phyloP scores from a whole-genome alignment of 495 filamentous ascomycete genomes.

The Lasiosphaeris hirsuta region DNA sequence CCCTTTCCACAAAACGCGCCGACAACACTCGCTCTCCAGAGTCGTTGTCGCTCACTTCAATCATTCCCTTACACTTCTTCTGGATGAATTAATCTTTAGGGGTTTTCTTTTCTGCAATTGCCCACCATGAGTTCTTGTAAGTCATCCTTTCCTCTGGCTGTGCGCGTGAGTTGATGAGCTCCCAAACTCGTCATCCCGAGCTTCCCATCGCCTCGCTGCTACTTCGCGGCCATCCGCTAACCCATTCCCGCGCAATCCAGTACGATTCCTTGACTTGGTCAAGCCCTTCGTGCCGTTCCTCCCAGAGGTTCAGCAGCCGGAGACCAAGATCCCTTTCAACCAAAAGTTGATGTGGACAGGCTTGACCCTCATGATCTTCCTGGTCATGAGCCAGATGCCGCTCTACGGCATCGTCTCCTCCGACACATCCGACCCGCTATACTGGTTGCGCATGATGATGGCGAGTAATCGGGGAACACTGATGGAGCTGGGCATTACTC shows the following conservation, averaged over 20 bases:
- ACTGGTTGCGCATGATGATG: conserved; percentile 99
- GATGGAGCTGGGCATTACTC: conserved; percentile 99
- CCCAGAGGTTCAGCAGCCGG: conserved; percentile 95
- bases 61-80: conserved; percentile 36
- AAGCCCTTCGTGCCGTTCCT: conserved; percentile 99
- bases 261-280: conserved; percentile 98
- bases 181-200: conserved; percentile 32
- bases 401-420: conserved; percentile 94
- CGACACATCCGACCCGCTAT: conserved; percentile 94
- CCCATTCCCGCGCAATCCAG: conserved; percentile 45
- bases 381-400: conserved; percentile 99
- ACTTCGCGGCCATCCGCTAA: conserved; percentile 30
- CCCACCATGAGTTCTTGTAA: conserved; percentile 58
- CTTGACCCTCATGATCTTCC: conserved; percentile 92
- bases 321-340: conserved; percentile 96
- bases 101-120: conserved; percentile 38
- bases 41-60: conserved; percentile 39
- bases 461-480: conserved; percentile 97
- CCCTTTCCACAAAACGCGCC: conserved; percentile 36
- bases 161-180: conserved; percentile 39
- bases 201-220: conserved; percentile 19
- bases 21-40: conserved; percentile 34
- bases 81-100: conserved; percentile 42
- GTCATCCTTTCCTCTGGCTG: conserved; percentile 33
- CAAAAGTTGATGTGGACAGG: conserved; percentile 99